A percentile compares a stretch with the other conserved stretches of the same genome.
Evolutionary conservation across 208 protist species (phyloP).

Genomic region (Leishmania lainsoni): DNA sequence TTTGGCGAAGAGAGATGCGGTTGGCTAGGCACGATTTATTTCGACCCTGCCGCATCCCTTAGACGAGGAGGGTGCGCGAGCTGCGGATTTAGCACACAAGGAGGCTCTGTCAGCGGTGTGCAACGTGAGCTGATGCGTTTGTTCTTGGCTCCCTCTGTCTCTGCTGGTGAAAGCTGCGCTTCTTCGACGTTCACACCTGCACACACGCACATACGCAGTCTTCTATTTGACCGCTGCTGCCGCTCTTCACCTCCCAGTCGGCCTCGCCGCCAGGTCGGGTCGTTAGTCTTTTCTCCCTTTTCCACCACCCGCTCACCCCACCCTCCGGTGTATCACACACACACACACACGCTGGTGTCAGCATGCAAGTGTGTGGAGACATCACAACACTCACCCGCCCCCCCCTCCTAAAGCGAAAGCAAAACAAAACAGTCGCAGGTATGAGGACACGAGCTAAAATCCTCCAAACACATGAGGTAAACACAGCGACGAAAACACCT

Average conservation of each 20-base stretch:
- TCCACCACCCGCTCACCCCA: not conserved
- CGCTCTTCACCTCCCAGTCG: not conserved
- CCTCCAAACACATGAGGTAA: not conserved
- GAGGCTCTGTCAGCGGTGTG: not conserved
- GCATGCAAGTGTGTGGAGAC: not conserved
- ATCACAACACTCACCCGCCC: not conserved
- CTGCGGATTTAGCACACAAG: not conserved
- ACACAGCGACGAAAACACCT: not conserved
- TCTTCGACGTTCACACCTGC: not conserved
- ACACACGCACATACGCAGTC: not conserved
- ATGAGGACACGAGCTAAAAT: not conserved
- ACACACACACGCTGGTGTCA: not conserved
- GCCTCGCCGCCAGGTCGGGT: not conserved
- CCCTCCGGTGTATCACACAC: not conserved
- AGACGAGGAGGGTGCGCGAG: not conserved
- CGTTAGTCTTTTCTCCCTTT: not conserved
- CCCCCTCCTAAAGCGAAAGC: not conserved
- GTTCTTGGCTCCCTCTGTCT: not conserved
- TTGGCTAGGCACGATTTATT: not conserved
- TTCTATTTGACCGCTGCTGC: not conserved
- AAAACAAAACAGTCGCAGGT: not conserved
- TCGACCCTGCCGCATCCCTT: not conserved
- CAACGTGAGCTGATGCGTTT: not conserved
- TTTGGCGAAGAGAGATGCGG: not conserved
- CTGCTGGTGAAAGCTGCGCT: not conserved